Conservation (phyloP, 2,329 filamentous ascomycete species). For the Diplodia sapinea region DNA sequence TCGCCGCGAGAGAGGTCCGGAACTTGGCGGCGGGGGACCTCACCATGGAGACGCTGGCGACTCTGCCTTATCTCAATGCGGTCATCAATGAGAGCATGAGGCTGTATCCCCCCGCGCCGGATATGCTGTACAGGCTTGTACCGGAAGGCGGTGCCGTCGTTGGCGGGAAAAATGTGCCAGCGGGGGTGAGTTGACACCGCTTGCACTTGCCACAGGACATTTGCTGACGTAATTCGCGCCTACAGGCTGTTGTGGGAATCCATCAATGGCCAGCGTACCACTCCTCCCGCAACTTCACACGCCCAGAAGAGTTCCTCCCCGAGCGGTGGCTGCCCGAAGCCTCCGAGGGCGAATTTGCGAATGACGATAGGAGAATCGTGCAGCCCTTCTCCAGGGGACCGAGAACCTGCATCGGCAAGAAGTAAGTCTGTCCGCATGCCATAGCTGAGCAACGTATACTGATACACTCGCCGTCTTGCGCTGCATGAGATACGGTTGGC, state of each 20-base stretch:
- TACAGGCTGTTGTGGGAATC: conserved; percentile 12
- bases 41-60: background rate
- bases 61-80: background rate
- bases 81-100: conserved; percentile 52
- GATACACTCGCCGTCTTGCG: conserved; percentile 38
- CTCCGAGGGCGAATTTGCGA: conserved; percentile 34
- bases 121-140: conserved; percentile 40
- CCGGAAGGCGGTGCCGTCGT: conserved; percentile 41
- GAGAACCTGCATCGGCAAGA: conserved; percentile 44
- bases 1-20: background rate
- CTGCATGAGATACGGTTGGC: conserved; percentile 51
- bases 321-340: conserved; percentile 44
- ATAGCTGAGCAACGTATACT: background rate
- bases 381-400: conserved; percentile 40
- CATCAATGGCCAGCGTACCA: conserved; percentile 38
- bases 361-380: conserved; percentile 36
- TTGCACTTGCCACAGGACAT: conserved; percentile 31
- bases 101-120: conserved; percentile 51
- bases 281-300: conserved; percentile 38
- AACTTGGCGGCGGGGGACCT: conserved; percentile 28
- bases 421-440: conserved; percentile 37
- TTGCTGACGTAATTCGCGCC: conserved; percentile 31
- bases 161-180: conserved; percentile 33
- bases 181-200: conserved; percentile 34
- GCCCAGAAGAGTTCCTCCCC: conserved; percentile 40